Evolutionary conservation across 768 basidiomycete species (phyloP), one percentile per base, ranked within the genome.

Genomic region (Boletus sensibilis): DNA sequence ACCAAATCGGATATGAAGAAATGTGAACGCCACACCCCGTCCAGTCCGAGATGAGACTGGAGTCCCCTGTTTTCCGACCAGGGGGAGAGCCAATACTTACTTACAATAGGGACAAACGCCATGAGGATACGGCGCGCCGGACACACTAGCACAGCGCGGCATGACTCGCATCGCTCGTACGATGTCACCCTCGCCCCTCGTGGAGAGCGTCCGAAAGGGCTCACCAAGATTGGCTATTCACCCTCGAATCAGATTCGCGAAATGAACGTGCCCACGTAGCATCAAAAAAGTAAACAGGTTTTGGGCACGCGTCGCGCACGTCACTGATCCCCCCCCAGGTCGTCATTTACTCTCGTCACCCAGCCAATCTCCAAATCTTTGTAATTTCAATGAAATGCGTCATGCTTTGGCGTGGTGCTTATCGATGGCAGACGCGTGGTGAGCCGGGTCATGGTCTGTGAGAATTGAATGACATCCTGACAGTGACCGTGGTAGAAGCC

Each of bases 171-270:
- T 31, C 48, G 31, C 16, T 33, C 56, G 11, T 40, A 5, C 37
- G 38, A 13, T 31, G 18, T 39, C 43, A 5, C 25, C 25, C n/a
- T n/a, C n/a, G 33, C 11, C 10, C 29, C 54, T 50, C 50, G 50
- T 52, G 60, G 59, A 21, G 33, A 27, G 14, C 34, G 46, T 44
- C 39, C 12, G 14, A 44, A n/a, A 60, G 42, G 37, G 50, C 45
- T 23, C 54, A 34, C 61, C 57, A 23, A 66, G 65, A 67, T 66
- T 64, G 62, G 56, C 51, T 59, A 52, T 23, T 35, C 42, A 47
- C 63, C 65, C 60, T 62, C 52, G 57, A 67, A 59, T 66, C 55
- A 33, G 60, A 65, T 67, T 58, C 56, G 53, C 63, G 65, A 56
- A 52, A 56, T 64, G 63, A 68, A 56, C 56, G 58, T 62, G 57